A percentile compares a stretch with the other conserved stretches of the same genome.
phyloP scores from a whole-genome alignment of 2,329 filamentous ascomycete species.

The Zalaria sp. region DNA sequence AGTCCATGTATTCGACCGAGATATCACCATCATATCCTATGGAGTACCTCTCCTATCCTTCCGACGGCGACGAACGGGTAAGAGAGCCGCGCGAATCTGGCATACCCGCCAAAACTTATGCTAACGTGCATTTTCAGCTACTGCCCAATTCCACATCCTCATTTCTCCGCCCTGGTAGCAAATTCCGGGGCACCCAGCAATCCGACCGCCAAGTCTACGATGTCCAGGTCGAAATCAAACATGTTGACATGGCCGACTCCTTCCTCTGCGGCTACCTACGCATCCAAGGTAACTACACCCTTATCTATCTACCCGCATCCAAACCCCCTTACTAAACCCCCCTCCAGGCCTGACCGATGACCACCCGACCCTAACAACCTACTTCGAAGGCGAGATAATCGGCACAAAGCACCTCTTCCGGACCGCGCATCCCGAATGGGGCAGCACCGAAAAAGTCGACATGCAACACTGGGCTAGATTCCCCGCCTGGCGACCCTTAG shows the following conservation, averaged over 20 bases:
- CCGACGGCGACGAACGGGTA: conserved; percentile 7
- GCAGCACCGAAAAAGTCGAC: conserved; percentile 81
- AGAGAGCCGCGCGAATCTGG: too few species aligned
- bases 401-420: conserved; percentile 89
- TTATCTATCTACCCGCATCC: conserved; percentile 4
- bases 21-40: conserved; percentile 9
- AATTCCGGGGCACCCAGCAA: conserved; percentile 79
- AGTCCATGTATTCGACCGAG: conserved; percentile 13
- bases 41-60: conserved; percentile 13
- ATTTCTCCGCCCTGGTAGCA: conserved; percentile 73
- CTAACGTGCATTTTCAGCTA: conserved; percentile 33
- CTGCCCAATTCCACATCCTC: conserved; percentile 72
- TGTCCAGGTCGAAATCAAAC: conserved; percentile 92
- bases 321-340: neutral
- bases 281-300: conserved; percentile 60
- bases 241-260: conserved; percentile 87
- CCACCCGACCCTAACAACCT: conserved; percentile 93
- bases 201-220: conserved; percentile 90
- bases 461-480: conserved; percentile 90
- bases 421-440: conserved; percentile 82
- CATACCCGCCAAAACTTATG: too few species aligned
- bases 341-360: conserved; percentile 73
- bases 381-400: conserved; percentile 97
- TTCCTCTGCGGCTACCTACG: conserved; percentile 89
- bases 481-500: conserved; percentile 67